Base-by-base conservation (phyloP, 1,284 basidiomycete genomes). In the Rhodotorula sp. region DNA sequence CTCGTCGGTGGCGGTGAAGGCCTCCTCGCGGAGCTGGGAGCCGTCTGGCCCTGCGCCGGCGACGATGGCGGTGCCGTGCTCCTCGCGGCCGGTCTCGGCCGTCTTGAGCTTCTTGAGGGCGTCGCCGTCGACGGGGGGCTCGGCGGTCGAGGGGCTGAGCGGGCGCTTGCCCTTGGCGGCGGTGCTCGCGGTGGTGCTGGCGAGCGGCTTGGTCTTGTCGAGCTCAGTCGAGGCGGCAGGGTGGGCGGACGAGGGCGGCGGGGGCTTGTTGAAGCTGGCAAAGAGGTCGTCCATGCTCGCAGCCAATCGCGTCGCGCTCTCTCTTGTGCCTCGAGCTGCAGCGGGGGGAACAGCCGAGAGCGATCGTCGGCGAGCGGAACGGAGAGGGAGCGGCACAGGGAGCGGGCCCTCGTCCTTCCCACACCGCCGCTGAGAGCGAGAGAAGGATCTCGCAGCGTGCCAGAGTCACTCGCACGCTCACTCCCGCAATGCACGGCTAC, bases 1-100 rank as follows among this genome's bases (percentile, higher is more conserved):
- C 50, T 77, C 75, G 62, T 79, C 78, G 21, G 77, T 74, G 9
- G 68, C 70, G 27, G 70, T 70, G 19, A 76, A 74, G 41, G 68
- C 59, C 61, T 72, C 62, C 60, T 63, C 68, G 7, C 56, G 41
- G 48, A 45, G 10, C 21, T 49, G n/a, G 9, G 59, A 50, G 5
- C 53, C 66, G 41, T 34, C 52, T 25, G 17, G 21, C 21, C 53
- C 27, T 27, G 54, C 46, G 13, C 48, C 55, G 1, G 34, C 34
- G 60, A 49, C 16, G 13, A 27, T 3, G 27, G 68, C 63, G 21
- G 56, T 55, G 23, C 56, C 63, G 46, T 64, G 17, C n/a, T 56
- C 49, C 7, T 27, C 13, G 42, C 41, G 27, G 14, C 8, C 23
- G n/a, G 63, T 27, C 23, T 61, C 48, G 41, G 45, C 63, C 12